Evolutionary conservation across 805 yeast genomes (phyloP), one percentile per base, ranked within the genome.

Genomic region (Myxozyma mucilagina): DNA sequence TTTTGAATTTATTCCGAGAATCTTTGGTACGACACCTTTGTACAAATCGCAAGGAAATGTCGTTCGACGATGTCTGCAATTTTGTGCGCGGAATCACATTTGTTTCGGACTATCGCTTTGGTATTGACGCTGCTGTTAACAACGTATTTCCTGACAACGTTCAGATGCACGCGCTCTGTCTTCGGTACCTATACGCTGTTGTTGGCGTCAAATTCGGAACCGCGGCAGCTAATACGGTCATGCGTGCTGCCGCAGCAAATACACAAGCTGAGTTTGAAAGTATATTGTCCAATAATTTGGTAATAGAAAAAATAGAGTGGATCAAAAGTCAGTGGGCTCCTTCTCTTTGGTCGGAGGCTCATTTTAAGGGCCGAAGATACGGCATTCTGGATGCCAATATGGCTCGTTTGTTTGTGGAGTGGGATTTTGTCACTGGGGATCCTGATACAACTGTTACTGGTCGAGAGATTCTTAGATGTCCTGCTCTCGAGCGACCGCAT

Each of bases 301-400:
- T 60, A 14, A n/a, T 29, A 8, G 56, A 48, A 10, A 34, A 47
- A n/a, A 41, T 20, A 9, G 64, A 50, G 20, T 53, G 54, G 54
- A 38, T 60, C 1, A 20, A 42, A 5, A 13, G 18, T 13, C 47
- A 35, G 13, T 60, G 60, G 59, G 53, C 59, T 18, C 64, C 64
- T 9, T 16, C 45, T 13, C 14, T 60, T 1, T 60, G 64, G 64
- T 57, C 64, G 16, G 64, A 60, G 47, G 44, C 47, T 36, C 20
- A 18, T 11, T 60, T 59, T 16, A 44, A 36, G 8, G 63, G 63
- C n/a, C 32, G 35, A n/a, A n/a, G 63, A 32, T 34, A 13, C 29
- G 63, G 63, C n/a, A 50, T 59, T 24, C 11, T 59, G 2, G 57
- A 48, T 29, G 59, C 63, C 14, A 56, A 47, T 20, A 55, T 55